These are phyloP conservation scores for Xerocomus brunneocitrinus DNA, from an alignment of 768 basidiomycete genomes.

Conservation along the genomic window DNA sequence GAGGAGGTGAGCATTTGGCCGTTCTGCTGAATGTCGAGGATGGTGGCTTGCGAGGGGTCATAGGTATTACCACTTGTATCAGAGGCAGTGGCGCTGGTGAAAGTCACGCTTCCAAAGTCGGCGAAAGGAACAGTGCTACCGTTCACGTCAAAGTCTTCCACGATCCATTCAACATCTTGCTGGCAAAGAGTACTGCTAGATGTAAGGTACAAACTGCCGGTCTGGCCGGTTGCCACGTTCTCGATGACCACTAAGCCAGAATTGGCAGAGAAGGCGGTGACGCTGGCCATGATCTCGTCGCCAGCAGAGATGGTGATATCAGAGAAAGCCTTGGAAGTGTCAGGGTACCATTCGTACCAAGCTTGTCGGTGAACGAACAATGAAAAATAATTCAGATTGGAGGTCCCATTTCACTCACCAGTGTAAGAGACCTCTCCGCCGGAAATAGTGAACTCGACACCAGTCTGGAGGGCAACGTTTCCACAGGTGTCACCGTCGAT, in stretches of 20 bases:
- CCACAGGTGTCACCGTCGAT: slow-evolving; percentile 17
- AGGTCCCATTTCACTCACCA: slow-evolving; percentile 2
- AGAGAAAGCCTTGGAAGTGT: background rate
- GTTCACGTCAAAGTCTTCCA: slow-evolving; percentile 7
- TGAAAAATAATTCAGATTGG: background rate
- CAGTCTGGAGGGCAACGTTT: slow-evolving; percentile 17
- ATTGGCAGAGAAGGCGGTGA: slow-evolving; percentile 15
- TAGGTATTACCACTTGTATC: background rate
- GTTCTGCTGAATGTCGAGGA: slow-evolving; percentile 12
- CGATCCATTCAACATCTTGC: slow-evolving; percentile 21
- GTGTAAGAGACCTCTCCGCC: slow-evolving; percentile 2
- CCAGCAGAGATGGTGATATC: slow-evolving; percentile 11
- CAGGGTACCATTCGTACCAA: slow-evolving; percentile 25
- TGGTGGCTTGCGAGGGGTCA: slow-evolving; percentile 4
- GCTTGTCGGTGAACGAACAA: slow-evolving; percentile 4
- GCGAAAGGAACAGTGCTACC: slow-evolving; percentile 5
- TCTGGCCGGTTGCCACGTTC: slow-evolving; percentile 16
- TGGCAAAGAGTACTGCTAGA: slow-evolving; percentile 16
- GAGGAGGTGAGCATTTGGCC: slow-evolving; percentile 9
- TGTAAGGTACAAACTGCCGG: background rate
- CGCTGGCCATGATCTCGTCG: slow-evolving; percentile 14
- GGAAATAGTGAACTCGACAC: slow-evolving; percentile 10
- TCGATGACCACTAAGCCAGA: slow-evolving; percentile 17
- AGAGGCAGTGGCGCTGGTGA: slow-evolving; percentile 9
- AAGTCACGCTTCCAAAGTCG: slow-evolving; percentile 21